Conservation (phyloP, 768 basidiomycete genomes). For the Coprinellus micaceus region DNA sequence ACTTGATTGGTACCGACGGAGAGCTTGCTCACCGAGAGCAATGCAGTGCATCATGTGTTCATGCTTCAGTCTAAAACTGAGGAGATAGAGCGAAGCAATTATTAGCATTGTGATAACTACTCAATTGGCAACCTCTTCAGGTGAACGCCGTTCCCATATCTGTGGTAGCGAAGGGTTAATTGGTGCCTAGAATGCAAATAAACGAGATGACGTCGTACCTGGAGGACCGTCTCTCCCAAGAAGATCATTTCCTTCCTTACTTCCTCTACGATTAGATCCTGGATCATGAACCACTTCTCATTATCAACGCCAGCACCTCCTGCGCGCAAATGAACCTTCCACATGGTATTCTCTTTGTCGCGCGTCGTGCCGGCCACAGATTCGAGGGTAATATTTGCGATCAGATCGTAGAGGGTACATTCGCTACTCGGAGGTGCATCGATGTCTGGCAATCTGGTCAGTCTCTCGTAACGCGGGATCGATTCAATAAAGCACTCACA, state of each 20-base stretch:
- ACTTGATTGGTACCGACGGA: neutral
- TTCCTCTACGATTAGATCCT: slow-evolving; percentile 95
- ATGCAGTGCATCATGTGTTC: neutral
- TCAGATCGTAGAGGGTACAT: slow-evolving; percentile 83
- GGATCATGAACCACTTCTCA: slow-evolving; percentile 95
- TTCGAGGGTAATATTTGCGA: slow-evolving; percentile 94
- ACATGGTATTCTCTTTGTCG: slow-evolving; percentile 86
- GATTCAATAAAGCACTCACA: slow-evolving; percentile 55
- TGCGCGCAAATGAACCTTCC: slow-evolving; percentile 86
- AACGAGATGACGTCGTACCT: slow-evolving; percentile 46
- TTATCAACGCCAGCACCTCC: slow-evolving; percentile 72
- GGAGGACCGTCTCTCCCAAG: slow-evolving; percentile 92
- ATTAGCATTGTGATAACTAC: slow-evolving; percentile 7
- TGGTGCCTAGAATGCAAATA: neutral
- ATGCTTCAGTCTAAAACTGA: neutral
- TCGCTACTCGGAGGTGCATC: slow-evolving; percentile 59
- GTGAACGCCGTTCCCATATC: slow-evolving; percentile 63
- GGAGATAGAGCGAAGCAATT: slow-evolving; percentile 3
- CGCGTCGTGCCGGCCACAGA: slow-evolving; percentile 94
- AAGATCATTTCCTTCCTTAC: slow-evolving; percentile 98
- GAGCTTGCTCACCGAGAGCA: neutral
- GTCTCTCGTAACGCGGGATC: slow-evolving; percentile 17
- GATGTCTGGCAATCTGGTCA: slow-evolving; percentile 55
- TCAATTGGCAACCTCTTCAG: slow-evolving; percentile 20
- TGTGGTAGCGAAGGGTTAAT: slow-evolving; percentile 23